Evolutionary conservation across 352 stramenopile genomes (phyloP).

Genomic region (Phytophthora cryptogea): DNA sequence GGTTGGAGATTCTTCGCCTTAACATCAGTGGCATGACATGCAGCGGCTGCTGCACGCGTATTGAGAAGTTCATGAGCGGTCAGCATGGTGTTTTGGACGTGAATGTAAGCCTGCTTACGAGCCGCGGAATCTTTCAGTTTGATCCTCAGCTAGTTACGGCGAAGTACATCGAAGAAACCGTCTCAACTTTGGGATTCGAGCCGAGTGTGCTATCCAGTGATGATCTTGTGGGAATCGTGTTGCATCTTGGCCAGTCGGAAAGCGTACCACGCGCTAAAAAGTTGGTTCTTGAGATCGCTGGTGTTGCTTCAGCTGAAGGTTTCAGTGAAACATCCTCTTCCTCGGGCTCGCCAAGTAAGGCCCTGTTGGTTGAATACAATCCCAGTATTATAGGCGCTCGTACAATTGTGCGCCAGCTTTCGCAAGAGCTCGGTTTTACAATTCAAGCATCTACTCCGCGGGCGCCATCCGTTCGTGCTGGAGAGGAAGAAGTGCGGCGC

Average conservation of each 20-base stretch:
- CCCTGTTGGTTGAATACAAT: conserved; percentile 54
- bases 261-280: conserved; percentile 24
- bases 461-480: conserved; percentile 44
- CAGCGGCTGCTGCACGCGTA: conserved; percentile 85
- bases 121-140: conserved; percentile 53
- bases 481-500: conserved; percentile 44
- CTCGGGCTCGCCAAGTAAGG: conserved; percentile 16
- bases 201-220: conserved; percentile 55
- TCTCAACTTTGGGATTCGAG: conserved; percentile 74
- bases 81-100: conserved; percentile 62
- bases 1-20: conserved; percentile 47
- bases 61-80: conserved; percentile 68
- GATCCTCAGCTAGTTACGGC: conserved; percentile 53
- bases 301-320: conserved; percentile 36
- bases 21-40: conserved; percentile 87
- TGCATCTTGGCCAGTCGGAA: conserved; percentile 46
- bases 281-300: conserved; percentile 36
- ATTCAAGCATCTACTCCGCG: conserved; percentile 58
- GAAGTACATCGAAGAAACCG: conserved; percentile 63
- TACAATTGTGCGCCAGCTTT: conserved; percentile 45
- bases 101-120: conserved; percentile 71
- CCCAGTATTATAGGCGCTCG: conserved; percentile 43
- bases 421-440: conserved; percentile 41
- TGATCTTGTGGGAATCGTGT: conserved; percentile 53
- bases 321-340: conserved; percentile 25